Conservation (phyloP, 345 rosid species). For the Isatis tinctoria region DNA sequence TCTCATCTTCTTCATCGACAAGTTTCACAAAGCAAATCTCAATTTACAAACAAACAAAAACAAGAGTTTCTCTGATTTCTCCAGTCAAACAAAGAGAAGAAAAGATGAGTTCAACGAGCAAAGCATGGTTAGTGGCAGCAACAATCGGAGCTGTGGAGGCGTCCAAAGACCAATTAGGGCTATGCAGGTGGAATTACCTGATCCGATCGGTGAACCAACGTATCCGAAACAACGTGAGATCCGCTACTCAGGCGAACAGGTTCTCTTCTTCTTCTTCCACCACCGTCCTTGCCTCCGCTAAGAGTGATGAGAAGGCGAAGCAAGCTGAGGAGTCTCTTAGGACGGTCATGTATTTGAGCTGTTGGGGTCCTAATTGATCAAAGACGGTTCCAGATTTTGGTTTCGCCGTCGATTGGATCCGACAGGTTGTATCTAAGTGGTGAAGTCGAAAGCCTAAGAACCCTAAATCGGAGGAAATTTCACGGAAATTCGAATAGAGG, state of each 20-base stretch:
- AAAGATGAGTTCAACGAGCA: slow-evolving; percentile 34
- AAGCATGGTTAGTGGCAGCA: slow-evolving; percentile 51
- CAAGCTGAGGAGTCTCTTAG: slow-evolving; percentile 69
- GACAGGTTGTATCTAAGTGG: neutral
- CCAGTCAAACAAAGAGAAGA: neutral
- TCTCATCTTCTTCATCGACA: neutral
- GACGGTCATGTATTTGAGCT: slow-evolving; percentile 76
- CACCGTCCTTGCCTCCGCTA: slow-evolving; percentile 2
- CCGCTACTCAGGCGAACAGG: slow-evolving; percentile 33
- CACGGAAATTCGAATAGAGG: neutral
- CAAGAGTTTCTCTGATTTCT: neutral
- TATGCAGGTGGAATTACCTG: slow-evolving; percentile 48
- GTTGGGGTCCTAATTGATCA: slow-evolving; percentile 63
- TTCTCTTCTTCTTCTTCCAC: slow-evolving; percentile 8
- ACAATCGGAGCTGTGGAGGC: slow-evolving; percentile 51
- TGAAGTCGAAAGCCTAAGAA: neutral
- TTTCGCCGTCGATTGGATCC: neutral
- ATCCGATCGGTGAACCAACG: slow-evolving; percentile 39
- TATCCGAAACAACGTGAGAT: slow-evolving; percentile 30
- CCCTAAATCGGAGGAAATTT: no score
- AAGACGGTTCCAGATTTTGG: neutral
- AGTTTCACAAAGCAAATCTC: neutral
- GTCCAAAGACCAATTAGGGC: slow-evolving; percentile 45
- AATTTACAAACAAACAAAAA: neutral
- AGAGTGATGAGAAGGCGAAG: slow-evolving; percentile 32